These are phyloP conservation scores for Fusarium irregulare DNA, from an alignment of 2,329 filamentous ascomycete genomes.

Conservation along the genomic window DNA sequence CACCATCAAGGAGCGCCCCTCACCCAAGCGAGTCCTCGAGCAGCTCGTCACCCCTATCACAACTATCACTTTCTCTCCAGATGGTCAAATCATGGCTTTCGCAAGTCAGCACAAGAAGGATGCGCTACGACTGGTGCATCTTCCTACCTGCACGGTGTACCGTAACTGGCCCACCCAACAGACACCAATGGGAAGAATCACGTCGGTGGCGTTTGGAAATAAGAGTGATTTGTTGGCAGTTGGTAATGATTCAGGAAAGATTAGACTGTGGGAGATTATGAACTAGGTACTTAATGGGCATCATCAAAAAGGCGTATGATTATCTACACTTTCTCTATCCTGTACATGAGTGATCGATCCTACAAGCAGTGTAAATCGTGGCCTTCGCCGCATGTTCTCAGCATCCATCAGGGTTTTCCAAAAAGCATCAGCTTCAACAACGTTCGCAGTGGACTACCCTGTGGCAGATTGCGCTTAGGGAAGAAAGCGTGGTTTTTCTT, in stretches of 20 bases:
- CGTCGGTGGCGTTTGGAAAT: conserved; percentile 75
- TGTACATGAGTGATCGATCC: not conserved
- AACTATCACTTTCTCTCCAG: conserved; percentile 82
- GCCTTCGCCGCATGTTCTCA: not conserved
- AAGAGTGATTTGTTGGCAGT: conserved; percentile 80
- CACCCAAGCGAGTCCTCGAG: conserved; percentile 79
- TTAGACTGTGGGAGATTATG: conserved; percentile 90
- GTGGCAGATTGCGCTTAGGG: conserved; percentile 48
- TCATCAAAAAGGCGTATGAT: conserved; percentile 36
- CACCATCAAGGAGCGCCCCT: conserved; percentile 73
- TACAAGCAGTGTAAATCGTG: not conserved
- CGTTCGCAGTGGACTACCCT: conserved; percentile 53
- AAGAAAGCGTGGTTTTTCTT: conserved; percentile 49
- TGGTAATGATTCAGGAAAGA: conserved; percentile 88
- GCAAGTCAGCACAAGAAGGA: conserved; percentile 89
- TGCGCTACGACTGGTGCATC: conserved; percentile 85
- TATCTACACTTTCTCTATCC: conserved; percentile 5
- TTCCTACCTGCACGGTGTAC: conserved; percentile 94
- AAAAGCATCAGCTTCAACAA: conserved; percentile 21
- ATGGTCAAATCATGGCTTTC: conserved; percentile 90
- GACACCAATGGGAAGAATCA: conserved; percentile 88
- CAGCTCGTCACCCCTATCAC: conserved; percentile 90
- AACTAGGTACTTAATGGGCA: conserved; percentile 57
- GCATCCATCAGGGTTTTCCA: not conserved
- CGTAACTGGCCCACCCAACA: conserved; percentile 95